Evolutionary conservation across 2,329 filamentous ascomycete species (phyloP), one percentile per base, ranked within the genome.

Genomic region (Kalaharituber pfeilii): DNA sequence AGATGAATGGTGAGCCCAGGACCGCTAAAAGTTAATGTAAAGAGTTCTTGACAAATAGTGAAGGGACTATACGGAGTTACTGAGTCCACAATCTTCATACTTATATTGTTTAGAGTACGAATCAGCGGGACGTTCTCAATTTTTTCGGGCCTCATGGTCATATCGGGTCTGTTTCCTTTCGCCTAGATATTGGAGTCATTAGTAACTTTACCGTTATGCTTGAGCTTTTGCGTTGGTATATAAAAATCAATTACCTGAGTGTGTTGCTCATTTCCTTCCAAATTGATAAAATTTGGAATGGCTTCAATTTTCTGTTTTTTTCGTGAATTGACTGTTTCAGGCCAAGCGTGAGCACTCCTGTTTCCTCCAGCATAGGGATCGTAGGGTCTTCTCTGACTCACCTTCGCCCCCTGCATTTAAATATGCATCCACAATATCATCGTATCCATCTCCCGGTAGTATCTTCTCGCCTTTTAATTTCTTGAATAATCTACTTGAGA

Each of bases 201-300:
- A 8, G 11, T 25, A 15, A 11, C 27, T 29, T 2, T 6, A 15
- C 18, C 30, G 30, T 29, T 15, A 29, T 11, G 5, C 33, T 49
- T 15, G 30, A 9, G 30, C 26, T 25, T 51, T 25, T 9, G 13
- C n/a, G 2, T n/a, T n/a, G 18, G 15, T 25, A 50, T 20, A 18
- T 49, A 49, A n/a, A 20, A 26, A 36, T 51, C 42, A 52, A 8
- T n/a, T 33, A 61, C 60, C 45, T 58, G 62, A 26, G 94, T 81
- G 64, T 98, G 89, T 67, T 91, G 85, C 69, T 96, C 91, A 65
- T 98, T 98, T 27, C 83, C 91, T 65, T 89, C 86, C 25, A 98
- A 69, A 66, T 98, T 84, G 62, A 98, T 88, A 60, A 93, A 88
- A 63, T 88, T 81, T 0, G 91, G 88, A 20, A 98, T 79, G 54